Percentiles rank a stretch among this genome's conserved stretches.
Conservation (phyloP, 176 grass and related monocot genomes). For the Coix lacrymajobi region DNA sequence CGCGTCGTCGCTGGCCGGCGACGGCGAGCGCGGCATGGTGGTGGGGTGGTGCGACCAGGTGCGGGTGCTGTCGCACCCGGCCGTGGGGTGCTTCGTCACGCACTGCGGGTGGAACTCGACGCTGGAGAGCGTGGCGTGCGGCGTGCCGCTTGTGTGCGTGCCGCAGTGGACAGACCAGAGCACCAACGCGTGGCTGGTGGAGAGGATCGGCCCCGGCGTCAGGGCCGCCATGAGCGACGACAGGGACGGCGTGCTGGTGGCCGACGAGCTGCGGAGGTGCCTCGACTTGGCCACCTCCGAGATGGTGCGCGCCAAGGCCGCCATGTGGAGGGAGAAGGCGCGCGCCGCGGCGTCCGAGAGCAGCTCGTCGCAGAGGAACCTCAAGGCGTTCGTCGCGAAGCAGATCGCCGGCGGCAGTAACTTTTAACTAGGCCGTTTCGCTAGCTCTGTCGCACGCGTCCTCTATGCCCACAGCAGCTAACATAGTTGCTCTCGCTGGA, state of each 20-base stretch:
- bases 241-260: conserved; percentile 44
- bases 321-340: conserved; percentile 44
- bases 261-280: conserved; percentile 50
- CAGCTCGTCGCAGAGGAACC: conserved; percentile 48
- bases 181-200: conserved; percentile 55
- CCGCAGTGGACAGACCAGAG: conserved; percentile 64
- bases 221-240: conserved; percentile 22
- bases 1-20: no score
- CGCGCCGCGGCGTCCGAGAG: no score
- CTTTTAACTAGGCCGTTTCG: conserved; percentile 5
- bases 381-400: conserved; percentile 37
- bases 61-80: conserved; percentile 47
- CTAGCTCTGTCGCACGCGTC: no score
- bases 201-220: conserved; percentile 52
- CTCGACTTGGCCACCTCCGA: conserved; percentile 32
- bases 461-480: no score
- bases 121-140: conserved; percentile 38
- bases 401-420: neutral
- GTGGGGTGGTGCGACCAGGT: conserved; percentile 73
- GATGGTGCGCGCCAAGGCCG: conserved; percentile 41
- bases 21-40: conserved; percentile 38
- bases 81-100: conserved; percentile 70
- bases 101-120: conserved; percentile 75
- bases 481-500: no score
- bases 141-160: conserved; percentile 60